Conservation (phyloP, 352 stramenopile species). For the Saprolegnia diclina region DNA sequence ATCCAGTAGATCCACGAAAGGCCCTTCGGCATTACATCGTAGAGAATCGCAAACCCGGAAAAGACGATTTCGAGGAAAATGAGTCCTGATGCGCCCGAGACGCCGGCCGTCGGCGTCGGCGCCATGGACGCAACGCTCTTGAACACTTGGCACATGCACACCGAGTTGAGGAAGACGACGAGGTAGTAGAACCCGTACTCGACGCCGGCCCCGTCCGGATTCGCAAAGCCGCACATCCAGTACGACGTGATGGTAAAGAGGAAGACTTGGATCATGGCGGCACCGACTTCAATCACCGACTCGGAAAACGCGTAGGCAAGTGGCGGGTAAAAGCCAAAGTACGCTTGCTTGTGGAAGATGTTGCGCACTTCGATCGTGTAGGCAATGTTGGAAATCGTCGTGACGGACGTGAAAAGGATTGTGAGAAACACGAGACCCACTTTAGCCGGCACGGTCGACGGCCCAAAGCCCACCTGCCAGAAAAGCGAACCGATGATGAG, state of each 20-base stretch:
- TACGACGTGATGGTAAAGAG: conserved; percentile 25
- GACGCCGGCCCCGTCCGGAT: not conserved
- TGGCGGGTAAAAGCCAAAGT: conserved; percentile 19
- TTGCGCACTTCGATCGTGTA: conserved; percentile 25
- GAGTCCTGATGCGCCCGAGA: conserved; percentile 9
- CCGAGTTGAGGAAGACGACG: conserved; percentile 21
- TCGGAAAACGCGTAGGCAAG: conserved; percentile 12
- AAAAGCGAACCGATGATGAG: conserved; percentile 42
- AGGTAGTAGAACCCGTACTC: conserved; percentile 14
- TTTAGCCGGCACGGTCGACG: conserved; percentile 26
- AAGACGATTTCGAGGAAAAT: conserved; percentile 27
- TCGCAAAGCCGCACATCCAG: conserved; percentile 26
- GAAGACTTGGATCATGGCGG: not conserved
- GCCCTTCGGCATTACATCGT: conserved; percentile 11
- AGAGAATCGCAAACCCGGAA: conserved; percentile 13
- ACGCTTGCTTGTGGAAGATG: conserved; percentile 25
- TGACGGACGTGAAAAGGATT: conserved; percentile 25
- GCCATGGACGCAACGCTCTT: conserved; percentile 19
- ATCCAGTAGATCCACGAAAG: conserved; percentile 28
- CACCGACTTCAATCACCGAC: conserved; percentile 4
- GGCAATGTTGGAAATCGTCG: conserved; percentile 25
- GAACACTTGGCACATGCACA: conserved; percentile 12
- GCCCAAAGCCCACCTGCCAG: conserved; percentile 25
- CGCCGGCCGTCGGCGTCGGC: conserved; percentile 1
- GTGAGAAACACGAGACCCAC: conserved; percentile 24